These are phyloP conservation scores for Tausonia pullulans DNA, from an alignment of 1,284 basidiomycete species.

Conservation along the genomic window DNA sequence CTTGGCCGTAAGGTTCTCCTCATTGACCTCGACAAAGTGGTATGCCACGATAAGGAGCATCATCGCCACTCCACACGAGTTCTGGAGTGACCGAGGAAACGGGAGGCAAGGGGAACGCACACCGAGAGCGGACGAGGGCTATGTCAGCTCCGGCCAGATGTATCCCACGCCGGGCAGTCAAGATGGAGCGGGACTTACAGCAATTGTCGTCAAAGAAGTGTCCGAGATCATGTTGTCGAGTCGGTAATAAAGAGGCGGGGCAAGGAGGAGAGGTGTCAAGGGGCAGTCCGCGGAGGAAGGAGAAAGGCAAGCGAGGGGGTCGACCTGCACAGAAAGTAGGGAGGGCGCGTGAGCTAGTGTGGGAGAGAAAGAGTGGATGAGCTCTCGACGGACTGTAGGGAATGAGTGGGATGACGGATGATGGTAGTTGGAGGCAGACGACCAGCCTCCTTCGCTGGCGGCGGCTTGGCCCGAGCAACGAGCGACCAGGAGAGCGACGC, in stretches of 20 bases:
- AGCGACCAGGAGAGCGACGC: too few relatives aligned
- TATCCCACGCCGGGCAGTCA: too few relatives aligned
- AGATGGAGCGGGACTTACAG: neutral
- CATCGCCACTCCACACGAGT: constrained; percentile 24
- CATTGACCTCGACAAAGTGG: constrained; percentile 27
- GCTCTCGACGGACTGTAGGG: neutral
- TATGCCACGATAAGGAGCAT: constrained; percentile 25
- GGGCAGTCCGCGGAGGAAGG: neutral
- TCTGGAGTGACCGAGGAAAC: constrained; percentile 6
- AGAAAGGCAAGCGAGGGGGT: neutral
- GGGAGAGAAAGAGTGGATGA: neutral
- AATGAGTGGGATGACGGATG: neutral
- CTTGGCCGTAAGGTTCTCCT: neutral
- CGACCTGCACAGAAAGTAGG: neutral
- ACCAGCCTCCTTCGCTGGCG: too few relatives aligned
- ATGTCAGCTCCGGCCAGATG: too few relatives aligned
- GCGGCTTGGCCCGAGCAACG: too few relatives aligned
- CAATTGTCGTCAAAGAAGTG: constrained; percentile 2
- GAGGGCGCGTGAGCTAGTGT: neutral
- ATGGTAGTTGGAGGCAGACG: neutral
- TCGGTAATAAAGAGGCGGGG: neutral
- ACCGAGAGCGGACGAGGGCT: neutral
- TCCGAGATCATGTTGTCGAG: constrained; percentile 3
- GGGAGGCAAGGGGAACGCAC: neutral
- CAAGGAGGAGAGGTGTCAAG: neutral